Evolutionary conservation across 352 stramenopile genomes (phyloP).

Genomic region (Phytophthora hibernalis): DNA sequence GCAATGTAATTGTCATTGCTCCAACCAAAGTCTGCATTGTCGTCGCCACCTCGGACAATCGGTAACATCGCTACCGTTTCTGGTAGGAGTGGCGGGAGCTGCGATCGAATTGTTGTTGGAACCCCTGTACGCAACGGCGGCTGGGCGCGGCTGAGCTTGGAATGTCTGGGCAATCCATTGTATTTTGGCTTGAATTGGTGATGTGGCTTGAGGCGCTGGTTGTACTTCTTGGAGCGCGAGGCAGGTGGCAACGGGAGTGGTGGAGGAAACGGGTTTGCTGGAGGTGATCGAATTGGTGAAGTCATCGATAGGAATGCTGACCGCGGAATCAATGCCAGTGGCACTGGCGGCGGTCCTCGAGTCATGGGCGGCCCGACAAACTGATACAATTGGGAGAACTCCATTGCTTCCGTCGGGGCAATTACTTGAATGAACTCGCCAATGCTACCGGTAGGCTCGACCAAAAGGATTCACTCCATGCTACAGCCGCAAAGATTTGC

Average conservation of each 20-base stretch:
- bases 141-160: not conserved
- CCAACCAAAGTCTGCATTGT: not conserved
- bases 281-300: conserved; percentile 5
- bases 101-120: not conserved
- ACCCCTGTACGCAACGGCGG: not conserved
- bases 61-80: not conserved
- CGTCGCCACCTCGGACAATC: not conserved
- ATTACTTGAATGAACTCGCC: conserved; percentile 26
- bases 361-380: conserved; percentile 43
- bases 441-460: not conserved
- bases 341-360: conserved; percentile 29
- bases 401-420: conserved; percentile 23
- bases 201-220: conserved; percentile 29
- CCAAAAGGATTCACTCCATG: not conserved
- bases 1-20: not conserved
- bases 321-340: conserved; percentile 8
- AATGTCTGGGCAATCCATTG: not conserved
- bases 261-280: conserved; percentile 21
- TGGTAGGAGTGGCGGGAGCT: not conserved
- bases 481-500: conserved; percentile 1
- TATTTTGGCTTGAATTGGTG: conserved; percentile 25
- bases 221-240: conserved; percentile 25
- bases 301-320: conserved; percentile 7
- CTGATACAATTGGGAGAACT: conserved; percentile 38
- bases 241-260: conserved; percentile 20